Evolutionary conservation across 345 rosid species (phyloP).

Genomic region (Punica granatum): DNA sequence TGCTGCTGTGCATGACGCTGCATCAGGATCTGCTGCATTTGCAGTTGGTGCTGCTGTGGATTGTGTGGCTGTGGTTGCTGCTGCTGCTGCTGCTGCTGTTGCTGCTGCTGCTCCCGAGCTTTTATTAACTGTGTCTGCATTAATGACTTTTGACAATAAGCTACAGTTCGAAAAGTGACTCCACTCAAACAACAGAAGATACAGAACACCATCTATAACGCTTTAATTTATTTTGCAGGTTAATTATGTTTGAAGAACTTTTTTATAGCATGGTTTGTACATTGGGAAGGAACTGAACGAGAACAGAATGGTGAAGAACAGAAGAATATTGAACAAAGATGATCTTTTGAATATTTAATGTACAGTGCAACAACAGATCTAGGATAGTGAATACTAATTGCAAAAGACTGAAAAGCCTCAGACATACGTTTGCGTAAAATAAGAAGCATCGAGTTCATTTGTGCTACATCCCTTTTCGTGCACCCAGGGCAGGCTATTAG

Average conservation of each 20-base stretch:
- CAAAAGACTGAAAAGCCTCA: no score
- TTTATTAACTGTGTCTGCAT: constrained; percentile 41
- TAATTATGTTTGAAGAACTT: no score
- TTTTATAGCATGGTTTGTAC: no score
- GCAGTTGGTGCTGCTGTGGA: constrained; percentile 40
- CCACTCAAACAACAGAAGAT: not conserved
- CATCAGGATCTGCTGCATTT: constrained; percentile 40
- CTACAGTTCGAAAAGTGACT: not conserved
- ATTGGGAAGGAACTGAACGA: not conserved
- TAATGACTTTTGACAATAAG: constrained; percentile 3
- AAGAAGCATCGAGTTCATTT: not conserved
- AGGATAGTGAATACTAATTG: not conserved
- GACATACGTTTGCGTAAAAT: not conserved
- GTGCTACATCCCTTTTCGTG: not conserved
- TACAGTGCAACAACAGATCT: no score
- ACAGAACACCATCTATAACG: no score
- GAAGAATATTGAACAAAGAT: not conserved
- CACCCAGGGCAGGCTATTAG: not conserved
- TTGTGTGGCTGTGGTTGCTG: constrained; percentile 45
- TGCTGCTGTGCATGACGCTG: constrained; percentile 51
- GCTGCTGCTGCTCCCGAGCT: constrained; percentile 39
- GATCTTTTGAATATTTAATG: not conserved
- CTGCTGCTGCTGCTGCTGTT: constrained; percentile 56
- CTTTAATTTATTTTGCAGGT: no score
- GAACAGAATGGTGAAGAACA: not conserved